phyloP scores from a whole-genome alignment of 768 basidiomycete genomes.

The Scleroderma bovista region DNA sequence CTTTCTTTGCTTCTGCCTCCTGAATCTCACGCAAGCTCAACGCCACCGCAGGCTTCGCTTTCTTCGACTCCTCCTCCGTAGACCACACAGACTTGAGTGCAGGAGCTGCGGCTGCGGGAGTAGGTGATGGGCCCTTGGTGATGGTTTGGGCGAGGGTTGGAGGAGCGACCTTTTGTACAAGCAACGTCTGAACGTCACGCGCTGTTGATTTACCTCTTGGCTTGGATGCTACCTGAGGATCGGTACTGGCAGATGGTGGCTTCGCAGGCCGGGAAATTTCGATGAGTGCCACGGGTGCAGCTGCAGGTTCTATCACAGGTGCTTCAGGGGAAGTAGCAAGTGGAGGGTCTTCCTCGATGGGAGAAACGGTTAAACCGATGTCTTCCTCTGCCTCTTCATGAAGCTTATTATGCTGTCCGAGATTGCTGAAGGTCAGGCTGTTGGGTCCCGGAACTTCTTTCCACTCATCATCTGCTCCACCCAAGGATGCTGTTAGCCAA shows the following conservation, averaged over 20 bases:
- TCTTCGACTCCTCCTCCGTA: slow-evolving; percentile 64
- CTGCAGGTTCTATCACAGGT: slow-evolving; percentile 11
- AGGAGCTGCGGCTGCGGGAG: slow-evolving; percentile 13
- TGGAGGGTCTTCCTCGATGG: slow-evolving; percentile 11
- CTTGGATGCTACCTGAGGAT: slow-evolving; percentile 18
- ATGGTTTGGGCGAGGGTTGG: slow-evolving; percentile 1
- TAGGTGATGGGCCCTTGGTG: slow-evolving; percentile 20
- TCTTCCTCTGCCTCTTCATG: slow-evolving; percentile 34
- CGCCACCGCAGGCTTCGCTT: slow-evolving; percentile 40
- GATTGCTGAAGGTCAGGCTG: slow-evolving; percentile 52
- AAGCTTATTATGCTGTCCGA: slow-evolving; percentile 55
- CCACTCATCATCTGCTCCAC: slow-evolving; percentile 45
- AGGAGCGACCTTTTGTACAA: slow-evolving; percentile 13
- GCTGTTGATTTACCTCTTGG: slow-evolving; percentile 23
- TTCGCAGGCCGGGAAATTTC: slow-evolving; percentile 6
- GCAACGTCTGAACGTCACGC: slow-evolving; percentile 20
- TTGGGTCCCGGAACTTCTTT: slow-evolving; percentile 35
- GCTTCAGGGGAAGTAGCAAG: slow-evolving; percentile 10
- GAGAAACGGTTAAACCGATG: slow-evolving; percentile 13
- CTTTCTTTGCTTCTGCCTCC: slow-evolving; percentile 81
- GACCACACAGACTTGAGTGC: slow-evolving; percentile 57
- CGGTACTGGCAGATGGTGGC: slow-evolving; percentile 4
- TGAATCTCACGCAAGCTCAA: slow-evolving; percentile 91
- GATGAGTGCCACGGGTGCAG: background rate
- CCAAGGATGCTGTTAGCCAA: slow-evolving; percentile 49